Evolutionary conservation across 768 basidiomycete species (phyloP).

Genomic region (Psilocybe sp.): DNA sequence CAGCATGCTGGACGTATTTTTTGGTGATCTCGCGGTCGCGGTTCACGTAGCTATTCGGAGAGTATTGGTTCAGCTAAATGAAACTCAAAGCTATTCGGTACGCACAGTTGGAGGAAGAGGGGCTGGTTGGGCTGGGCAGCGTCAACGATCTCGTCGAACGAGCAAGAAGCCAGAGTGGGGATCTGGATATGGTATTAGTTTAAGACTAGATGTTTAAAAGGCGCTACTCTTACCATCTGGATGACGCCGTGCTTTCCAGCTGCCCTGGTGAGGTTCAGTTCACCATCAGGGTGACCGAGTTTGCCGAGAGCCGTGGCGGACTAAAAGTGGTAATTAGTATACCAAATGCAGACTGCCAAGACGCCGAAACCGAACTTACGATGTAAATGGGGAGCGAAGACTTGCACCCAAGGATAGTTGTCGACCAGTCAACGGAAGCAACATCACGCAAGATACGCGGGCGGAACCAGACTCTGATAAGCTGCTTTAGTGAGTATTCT

Average conservation of each 20-base stretch:
- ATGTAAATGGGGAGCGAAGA: constrained; percentile 35
- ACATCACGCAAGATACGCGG: constrained; percentile 85
- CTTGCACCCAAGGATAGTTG: constrained; percentile 69
- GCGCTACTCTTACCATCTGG: constrained; percentile 32
- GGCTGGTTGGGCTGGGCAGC: constrained; percentile 72
- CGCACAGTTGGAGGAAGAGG: constrained; percentile 82
- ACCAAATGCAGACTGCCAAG: background rate
- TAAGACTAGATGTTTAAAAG: background rate
- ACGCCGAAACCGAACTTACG: constrained; percentile 30
- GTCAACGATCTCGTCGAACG: constrained; percentile 91
- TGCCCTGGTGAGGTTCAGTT: constrained; percentile 85
- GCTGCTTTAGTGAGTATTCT: background rate
- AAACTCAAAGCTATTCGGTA: background rate
- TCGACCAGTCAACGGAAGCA: constrained; percentile 77
- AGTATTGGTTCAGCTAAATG: background rate
- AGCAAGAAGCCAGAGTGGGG: constrained; percentile 90
- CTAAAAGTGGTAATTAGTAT: constrained; percentile 15
- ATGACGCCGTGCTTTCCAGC: constrained; percentile 64
- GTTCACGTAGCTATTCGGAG: constrained; percentile 73
- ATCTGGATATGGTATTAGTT: constrained; percentile 52
- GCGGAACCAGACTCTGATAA: constrained; percentile 77
- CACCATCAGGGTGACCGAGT: constrained; percentile 94
- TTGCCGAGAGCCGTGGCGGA: constrained; percentile 89
- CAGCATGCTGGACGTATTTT: constrained; percentile 85
- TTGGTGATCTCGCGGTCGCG: constrained; percentile 82